Conservation (phyloP, 176 grass and related monocot species). For the Cymbopogon citratus region DNA sequence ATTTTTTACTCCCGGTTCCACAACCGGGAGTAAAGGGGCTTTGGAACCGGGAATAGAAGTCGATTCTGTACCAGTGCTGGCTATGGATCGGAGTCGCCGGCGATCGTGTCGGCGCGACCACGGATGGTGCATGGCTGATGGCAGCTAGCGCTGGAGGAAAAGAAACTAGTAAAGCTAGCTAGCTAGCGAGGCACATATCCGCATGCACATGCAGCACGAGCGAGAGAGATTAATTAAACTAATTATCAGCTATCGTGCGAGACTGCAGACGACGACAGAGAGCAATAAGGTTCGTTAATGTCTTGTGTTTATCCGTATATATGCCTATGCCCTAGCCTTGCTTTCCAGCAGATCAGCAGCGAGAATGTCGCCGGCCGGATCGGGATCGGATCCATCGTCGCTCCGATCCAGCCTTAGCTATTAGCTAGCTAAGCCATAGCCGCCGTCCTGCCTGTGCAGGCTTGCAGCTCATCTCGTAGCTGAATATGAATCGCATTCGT, state of each 20-base stretch:
- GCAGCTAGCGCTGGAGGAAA: not conserved
- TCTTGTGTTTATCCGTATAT: not conserved
- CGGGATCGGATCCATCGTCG: not conserved
- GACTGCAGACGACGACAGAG: not conserved
- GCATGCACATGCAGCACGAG: not conserved
- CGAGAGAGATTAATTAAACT: not conserved
- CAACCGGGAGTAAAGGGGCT: too few relatives aligned
- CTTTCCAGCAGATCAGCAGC: constrained; percentile 9
- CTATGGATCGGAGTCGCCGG: too few relatives aligned
- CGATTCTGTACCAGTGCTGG: too few relatives aligned
- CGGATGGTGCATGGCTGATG: not conserved
- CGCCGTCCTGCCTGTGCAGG: too few relatives aligned
- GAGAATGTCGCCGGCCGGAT: too few relatives aligned
- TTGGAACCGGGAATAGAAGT: too few relatives aligned
- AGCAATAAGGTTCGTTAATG: not conserved
- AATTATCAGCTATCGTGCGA: not conserved
- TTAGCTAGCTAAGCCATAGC: too few relatives aligned
- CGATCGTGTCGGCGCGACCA: not conserved
- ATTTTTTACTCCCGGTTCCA: too few relatives aligned
- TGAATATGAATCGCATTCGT: too few relatives aligned
- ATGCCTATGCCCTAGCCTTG: not conserved
- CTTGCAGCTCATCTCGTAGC: too few relatives aligned
- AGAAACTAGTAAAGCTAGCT: not conserved
- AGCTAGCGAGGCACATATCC: too few relatives aligned
- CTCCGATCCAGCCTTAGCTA: too few relatives aligned